A percentile compares a stretch with the other conserved stretches of the same genome.
Conservation (phyloP, 306 rosid genomes). For the Sicyos edulis region DNA sequence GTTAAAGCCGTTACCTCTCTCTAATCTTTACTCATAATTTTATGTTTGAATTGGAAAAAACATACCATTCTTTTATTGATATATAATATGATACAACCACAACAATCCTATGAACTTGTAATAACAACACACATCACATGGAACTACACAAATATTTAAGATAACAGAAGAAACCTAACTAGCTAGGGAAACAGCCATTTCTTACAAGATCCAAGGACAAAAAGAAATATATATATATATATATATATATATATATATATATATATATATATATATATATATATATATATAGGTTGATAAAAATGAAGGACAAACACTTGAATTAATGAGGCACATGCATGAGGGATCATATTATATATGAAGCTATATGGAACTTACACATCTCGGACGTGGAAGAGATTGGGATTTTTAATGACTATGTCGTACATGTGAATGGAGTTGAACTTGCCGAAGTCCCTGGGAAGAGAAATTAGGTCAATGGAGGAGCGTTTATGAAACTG, state of each 20-base stretch:
- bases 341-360: neutral
- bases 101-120: neutral
- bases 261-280: too few relatives aligned
- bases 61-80: constrained; percentile 10
- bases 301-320: neutral
- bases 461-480: constrained; percentile 86
- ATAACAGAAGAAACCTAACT: neutral
- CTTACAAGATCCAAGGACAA: neutral
- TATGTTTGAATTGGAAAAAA: neutral
- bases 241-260: too few relatives aligned
- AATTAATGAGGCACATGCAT: constrained; percentile 8
- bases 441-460: constrained; percentile 68
- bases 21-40: too few relatives aligned
- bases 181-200: neutral
- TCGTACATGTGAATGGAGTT: constrained; percentile 86
- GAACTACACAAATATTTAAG: constrained; percentile 1
- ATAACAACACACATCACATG: neutral
- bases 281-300: neutral
- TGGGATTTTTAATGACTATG: constrained; percentile 73
- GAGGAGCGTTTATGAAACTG: constrained; percentile 87
- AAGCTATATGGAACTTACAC: constrained; percentile 22
- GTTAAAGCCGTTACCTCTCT: too few relatives aligned
- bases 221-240: too few relatives aligned
- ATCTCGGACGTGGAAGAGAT: constrained; percentile 82
- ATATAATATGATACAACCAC: constrained; percentile 12